Base-by-base conservation (phyloP, 2,329 filamentous ascomycete genomes). In the Zymoseptoria pseudotritici region DNA sequence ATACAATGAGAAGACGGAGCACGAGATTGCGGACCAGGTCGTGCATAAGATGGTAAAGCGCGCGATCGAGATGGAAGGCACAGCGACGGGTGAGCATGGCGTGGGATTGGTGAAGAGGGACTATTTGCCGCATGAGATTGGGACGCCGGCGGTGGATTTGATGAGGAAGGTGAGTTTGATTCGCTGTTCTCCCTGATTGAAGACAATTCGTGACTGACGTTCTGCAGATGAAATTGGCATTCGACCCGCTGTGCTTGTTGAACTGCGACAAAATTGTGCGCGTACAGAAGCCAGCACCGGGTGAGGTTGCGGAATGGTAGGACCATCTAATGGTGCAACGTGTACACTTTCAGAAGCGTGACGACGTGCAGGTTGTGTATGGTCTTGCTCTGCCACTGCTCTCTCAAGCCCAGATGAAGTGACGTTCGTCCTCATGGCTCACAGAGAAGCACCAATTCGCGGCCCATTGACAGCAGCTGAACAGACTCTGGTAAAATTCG, bases 11-110 rank as follows among this genome's bases (percentile, higher is more conserved):
- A 76, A 80, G 21, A 46, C 36, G 13, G 85, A 93, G 73, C 82
- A 86, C 65, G 75, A 79, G 60, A 81, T 83, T 58, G 87, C 88
- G 2, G 87, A 91, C 69, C 80, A 81, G 50, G 78, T 93, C 24
- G 88, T 94, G 24, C 88, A 92, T 71, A 82, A 85, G 60, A 94
- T 94, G 90, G 89, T 93, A 58, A 91, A 92, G 81, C 81, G 88
- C 62, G 90, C 90, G 0, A 86, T 95, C 54, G 88, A 91, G 76
- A 72, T 75, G 70, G 90, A 94, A 74, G 90, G 90, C 8, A 94
- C 90, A 0, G 89, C 91, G 1, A 92, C 90, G 11, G 90, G 90
- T 57, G 90, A 95, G 75, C 90, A 95, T 73, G 90, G 90, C 50
- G 86, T 94, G 57, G 90, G 90, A 6, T 77, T 95, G 54, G 88